A percentile compares a stretch with the other conserved stretches of the same genome.
These are phyloP conservation scores for Calonectria leucothoes DNA, from an alignment of 2,329 filamentous ascomycete species.

Conservation along the genomic window DNA sequence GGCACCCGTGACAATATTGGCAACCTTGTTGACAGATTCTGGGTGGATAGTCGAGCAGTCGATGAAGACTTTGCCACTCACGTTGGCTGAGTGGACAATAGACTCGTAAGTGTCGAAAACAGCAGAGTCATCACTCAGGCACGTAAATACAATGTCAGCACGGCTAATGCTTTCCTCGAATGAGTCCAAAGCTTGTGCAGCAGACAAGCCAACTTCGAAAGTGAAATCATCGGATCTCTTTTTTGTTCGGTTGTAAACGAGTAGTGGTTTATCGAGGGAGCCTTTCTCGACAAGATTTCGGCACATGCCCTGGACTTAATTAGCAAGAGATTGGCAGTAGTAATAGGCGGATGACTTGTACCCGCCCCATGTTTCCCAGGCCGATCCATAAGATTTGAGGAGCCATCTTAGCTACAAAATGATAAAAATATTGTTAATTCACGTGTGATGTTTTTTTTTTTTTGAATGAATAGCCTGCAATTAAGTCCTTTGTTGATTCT, in stretches of 20 bases:
- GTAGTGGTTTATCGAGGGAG: not conserved
- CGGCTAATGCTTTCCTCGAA: not conserved
- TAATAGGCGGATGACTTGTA: not conserved
- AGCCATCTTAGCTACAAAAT: not conserved
- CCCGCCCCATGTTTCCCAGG: constrained; percentile 1
- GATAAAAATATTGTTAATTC: not conserved
- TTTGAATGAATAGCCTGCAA: not conserved
- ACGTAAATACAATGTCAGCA: not conserved
- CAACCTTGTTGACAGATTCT: not conserved
- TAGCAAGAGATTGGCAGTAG: not conserved
- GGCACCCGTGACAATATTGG: not conserved
- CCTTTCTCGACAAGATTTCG: not conserved
- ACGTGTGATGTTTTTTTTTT: not conserved
- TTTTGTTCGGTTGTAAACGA: not conserved
- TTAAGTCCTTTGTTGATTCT: not conserved
- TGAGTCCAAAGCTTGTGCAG: not conserved
- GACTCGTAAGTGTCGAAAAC: not conserved
- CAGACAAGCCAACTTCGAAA: not conserved
- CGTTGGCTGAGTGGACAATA: not conserved
- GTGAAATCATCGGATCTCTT: not conserved
- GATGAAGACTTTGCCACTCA: not conserved
- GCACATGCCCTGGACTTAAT: not conserved
- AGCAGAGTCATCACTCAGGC: not conserved
- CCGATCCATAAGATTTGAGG: not conserved
- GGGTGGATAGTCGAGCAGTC: not conserved